phyloP scores from a whole-genome alignment of 768 basidiomycete genomes.

The Gymnopilus dilepis region DNA sequence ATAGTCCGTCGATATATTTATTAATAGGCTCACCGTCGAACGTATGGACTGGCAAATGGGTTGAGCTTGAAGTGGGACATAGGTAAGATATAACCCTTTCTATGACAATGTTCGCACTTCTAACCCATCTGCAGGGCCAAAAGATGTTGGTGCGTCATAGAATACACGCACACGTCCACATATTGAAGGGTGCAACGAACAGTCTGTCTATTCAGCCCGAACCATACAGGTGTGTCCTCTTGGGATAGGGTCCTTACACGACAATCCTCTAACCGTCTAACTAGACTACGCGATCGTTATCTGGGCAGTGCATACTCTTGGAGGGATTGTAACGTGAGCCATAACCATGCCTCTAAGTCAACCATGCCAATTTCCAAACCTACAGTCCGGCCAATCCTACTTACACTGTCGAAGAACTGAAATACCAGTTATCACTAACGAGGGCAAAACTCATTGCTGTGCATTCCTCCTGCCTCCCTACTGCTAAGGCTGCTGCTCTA shows the following conservation, averaged over 20 bases:
- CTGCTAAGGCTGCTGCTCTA: conserved; percentile 51
- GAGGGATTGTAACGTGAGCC: conserved; percentile 61
- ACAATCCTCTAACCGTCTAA: background rate
- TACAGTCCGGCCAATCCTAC: conserved; percentile 65
- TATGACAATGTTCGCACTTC: conserved; percentile 4
- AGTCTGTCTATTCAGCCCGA: conserved; percentile 72
- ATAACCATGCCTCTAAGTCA: background rate
- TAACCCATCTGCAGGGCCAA: conserved; percentile 40
- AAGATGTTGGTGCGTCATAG: conserved; percentile 53
- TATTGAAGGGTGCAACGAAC: background rate
- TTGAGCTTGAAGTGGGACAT: conserved; percentile 53
- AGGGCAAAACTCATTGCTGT: conserved; percentile 54
- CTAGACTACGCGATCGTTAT: conserved; percentile 59
- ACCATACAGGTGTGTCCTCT: conserved; percentile 51
- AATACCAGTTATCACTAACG: conserved; percentile 56
- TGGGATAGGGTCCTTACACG: background rate
- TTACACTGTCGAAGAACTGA: conserved; percentile 62
- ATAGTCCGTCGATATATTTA: background rate
- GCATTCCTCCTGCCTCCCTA: conserved; percentile 48
- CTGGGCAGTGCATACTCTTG: conserved; percentile 66
- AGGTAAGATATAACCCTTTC: conserved; percentile 36
- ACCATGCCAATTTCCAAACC: conserved; percentile 11
- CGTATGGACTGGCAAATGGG: conserved; percentile 59
- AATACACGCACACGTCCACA: background rate
- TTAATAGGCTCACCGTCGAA: conserved; percentile 42